phyloP scores from a whole-genome alignment of 768 basidiomycete species.

The Boletellus ananas region DNA sequence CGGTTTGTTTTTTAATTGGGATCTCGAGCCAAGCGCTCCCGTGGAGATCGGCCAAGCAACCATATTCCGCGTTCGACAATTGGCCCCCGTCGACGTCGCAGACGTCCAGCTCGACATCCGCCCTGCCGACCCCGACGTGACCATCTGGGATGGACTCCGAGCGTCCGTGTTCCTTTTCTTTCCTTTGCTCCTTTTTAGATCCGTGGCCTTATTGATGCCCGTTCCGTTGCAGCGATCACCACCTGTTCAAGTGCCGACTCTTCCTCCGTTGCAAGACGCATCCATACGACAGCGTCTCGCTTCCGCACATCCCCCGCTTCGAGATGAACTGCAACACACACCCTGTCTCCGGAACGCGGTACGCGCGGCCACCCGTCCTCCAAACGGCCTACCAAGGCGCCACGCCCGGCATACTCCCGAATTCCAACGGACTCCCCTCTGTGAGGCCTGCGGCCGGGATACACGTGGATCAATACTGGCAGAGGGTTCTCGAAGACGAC shows the following conservation, averaged over 20 bases:
- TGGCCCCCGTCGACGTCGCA: background rate
- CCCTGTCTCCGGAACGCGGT: constrained; percentile 1
- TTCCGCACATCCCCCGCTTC: constrained; percentile 11
- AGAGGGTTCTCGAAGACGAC: constrained; percentile 8
- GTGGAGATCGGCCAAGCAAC: background rate
- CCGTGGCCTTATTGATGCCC: background rate
- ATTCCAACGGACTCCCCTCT: background rate
- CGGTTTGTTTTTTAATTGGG: background rate
- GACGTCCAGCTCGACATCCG: constrained; percentile 16
- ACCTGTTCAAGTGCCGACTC: constrained; percentile 24
- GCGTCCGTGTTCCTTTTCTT: constrained; percentile 13
- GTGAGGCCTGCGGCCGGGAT: constrained; percentile 12
- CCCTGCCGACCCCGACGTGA: constrained; percentile 14
- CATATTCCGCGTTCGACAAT: background rate
- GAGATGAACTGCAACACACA: constrained; percentile 22
- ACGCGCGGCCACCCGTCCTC: constrained; percentile 5
- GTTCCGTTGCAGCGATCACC: constrained; percentile 9
- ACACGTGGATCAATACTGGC: constrained; percentile 24
- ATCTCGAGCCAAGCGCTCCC: background rate
- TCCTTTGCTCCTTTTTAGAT: too few species aligned
- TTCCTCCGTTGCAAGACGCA: constrained; percentile 16
- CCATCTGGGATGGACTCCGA: constrained; percentile 24
- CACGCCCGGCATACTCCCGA: background rate
- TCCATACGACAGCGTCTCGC: constrained; percentile 4
- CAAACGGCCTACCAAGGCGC: constrained; percentile 18